Percentiles rank a stretch among this genome's conserved stretches.
Evolutionary conservation across 345 rosid species (phyloP).

Genomic region (Aurinia saxatilis): DNA sequence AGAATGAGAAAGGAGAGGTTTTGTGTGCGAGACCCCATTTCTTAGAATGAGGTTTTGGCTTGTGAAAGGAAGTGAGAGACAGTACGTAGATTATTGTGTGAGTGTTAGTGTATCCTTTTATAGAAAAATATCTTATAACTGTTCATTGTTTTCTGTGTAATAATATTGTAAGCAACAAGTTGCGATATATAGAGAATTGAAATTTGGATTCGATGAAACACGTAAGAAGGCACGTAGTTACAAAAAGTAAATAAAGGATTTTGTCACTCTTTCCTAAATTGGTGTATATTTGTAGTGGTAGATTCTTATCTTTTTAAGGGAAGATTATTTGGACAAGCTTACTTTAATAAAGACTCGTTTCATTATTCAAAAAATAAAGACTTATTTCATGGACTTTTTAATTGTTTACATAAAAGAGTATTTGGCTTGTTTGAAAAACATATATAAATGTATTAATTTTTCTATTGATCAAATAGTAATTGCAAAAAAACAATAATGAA

Average conservation of each 20-base stretch:
- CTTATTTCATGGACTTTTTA: too few relatives aligned
- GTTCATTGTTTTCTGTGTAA: neutral
- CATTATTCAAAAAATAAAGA: too few relatives aligned
- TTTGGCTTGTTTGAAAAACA: too few relatives aligned
- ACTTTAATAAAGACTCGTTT: neutral
- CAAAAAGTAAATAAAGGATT: neutral
- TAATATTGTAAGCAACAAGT: neutral
- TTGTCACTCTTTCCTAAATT: constrained; percentile 9
- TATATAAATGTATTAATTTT: too few relatives aligned
- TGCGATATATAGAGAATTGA: neutral
- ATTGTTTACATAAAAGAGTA: too few relatives aligned
- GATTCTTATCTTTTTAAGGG: neutral
- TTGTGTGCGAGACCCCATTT: constrained; percentile 20
- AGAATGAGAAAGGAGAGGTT: constrained; percentile 14
- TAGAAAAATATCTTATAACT: neutral
- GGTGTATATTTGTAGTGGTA: neutral
- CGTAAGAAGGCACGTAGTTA: neutral
- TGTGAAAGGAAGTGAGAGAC: constrained; percentile 8
- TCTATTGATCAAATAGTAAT: too few relatives aligned
- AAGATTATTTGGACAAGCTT: neutral
- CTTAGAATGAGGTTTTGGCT: constrained; percentile 3
- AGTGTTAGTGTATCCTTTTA: constrained; percentile 3
- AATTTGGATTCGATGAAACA: neutral
- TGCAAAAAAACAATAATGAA: too few relatives aligned
- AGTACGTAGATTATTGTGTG: neutral